A percentile compares a stretch with the other conserved stretches of the same genome.
phyloP scores from a whole-genome alignment of 2,329 filamentous ascomycete genomes.

The Sarocladium brachiariae region DNA sequence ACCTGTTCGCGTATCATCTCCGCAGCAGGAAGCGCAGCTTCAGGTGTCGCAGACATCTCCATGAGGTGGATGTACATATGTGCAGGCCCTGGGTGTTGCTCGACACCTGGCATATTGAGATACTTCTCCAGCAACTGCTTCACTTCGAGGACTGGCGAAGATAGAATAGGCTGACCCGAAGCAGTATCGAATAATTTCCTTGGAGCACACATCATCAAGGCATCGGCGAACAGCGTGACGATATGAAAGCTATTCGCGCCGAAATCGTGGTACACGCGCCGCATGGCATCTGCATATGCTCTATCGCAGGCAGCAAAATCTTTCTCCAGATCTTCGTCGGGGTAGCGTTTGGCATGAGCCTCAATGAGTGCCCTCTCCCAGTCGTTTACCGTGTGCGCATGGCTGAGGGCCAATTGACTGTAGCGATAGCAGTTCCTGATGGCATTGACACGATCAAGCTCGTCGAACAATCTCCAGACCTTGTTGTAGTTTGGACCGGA shows the following conservation, averaged over 20 bases:
- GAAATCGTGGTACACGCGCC: slow-evolving; percentile 11
- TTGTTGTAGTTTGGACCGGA: slow-evolving; percentile 46
- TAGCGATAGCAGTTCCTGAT: slow-evolving; percentile 9
- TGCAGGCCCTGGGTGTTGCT: slow-evolving; percentile 15
- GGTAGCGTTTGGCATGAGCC: slow-evolving; percentile 14
- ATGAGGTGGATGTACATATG: slow-evolving; percentile 21
- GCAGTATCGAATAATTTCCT: slow-evolving; percentile 14
- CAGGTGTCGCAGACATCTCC: slow-evolving; percentile 19
- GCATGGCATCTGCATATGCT: slow-evolving; percentile 17
- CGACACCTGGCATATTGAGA: slow-evolving; percentile 9
- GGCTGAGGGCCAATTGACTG: slow-evolving; percentile 11
- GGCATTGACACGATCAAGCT: slow-evolving; percentile 12
- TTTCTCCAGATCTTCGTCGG: slow-evolving; percentile 9
- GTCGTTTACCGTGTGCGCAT: not conserved
- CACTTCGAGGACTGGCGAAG: slow-evolving; percentile 14
- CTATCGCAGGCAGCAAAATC: slow-evolving; percentile 12
- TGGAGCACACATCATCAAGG: slow-evolving; percentile 17
- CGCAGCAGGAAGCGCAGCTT: slow-evolving; percentile 15
- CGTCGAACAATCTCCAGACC: slow-evolving; percentile 17
- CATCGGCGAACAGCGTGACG: slow-evolving; percentile 15
- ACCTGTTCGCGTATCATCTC: slow-evolving; percentile 16
- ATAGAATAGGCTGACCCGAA: slow-evolving; percentile 11
- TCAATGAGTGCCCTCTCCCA: slow-evolving; percentile 14
- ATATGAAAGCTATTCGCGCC: slow-evolving; percentile 14
- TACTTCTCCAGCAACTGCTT: slow-evolving; percentile 13